Percentiles rank a stretch among this genome's conserved stretches.
phyloP scores from a whole-genome alignment of 2,329 filamentous ascomycete species.

The Lachnellula suecica region DNA sequence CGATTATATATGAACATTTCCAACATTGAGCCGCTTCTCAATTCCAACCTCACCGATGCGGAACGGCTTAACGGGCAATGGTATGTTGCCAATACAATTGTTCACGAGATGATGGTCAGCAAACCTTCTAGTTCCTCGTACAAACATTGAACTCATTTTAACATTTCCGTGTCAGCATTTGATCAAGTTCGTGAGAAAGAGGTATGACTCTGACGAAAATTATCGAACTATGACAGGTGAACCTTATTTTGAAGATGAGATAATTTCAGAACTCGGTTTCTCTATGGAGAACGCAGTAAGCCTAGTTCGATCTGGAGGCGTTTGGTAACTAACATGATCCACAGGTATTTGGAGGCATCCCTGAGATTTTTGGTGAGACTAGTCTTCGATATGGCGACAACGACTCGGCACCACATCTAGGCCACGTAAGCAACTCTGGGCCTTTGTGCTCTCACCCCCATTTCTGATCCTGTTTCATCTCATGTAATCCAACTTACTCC shows the following conservation, averaged over 20 bases:
- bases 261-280: conserved; percentile 17
- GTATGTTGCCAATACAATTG: not conserved
- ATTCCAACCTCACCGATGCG: not conserved
- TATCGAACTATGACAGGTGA: not conserved
- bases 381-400: not conserved
- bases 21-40: not conserved
- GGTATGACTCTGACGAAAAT: too few relatives aligned
- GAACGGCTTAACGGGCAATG: not conserved
- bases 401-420: not conserved
- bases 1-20: not conserved
- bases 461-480: too few relatives aligned
- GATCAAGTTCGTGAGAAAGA: too few relatives aligned
- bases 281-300: conserved; percentile 19
- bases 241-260: conserved; percentile 15
- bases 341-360: conserved; percentile 4
- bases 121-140: not conserved
- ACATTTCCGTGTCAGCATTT: too few relatives aligned
- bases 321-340: not conserved
- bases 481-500: too few relatives aligned
- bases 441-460: too few relatives aligned
- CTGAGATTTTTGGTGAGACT: conserved; percentile 4
- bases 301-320: not conserved
- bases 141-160: too few relatives aligned
- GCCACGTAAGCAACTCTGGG: too few relatives aligned
- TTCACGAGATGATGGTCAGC: conserved; percentile 3